A percentile compares a stretch with the other conserved stretches of the same genome.
Evolutionary conservation across 2,329 filamentous ascomycete species (phyloP).

Genomic region (Nemania sp.): DNA sequence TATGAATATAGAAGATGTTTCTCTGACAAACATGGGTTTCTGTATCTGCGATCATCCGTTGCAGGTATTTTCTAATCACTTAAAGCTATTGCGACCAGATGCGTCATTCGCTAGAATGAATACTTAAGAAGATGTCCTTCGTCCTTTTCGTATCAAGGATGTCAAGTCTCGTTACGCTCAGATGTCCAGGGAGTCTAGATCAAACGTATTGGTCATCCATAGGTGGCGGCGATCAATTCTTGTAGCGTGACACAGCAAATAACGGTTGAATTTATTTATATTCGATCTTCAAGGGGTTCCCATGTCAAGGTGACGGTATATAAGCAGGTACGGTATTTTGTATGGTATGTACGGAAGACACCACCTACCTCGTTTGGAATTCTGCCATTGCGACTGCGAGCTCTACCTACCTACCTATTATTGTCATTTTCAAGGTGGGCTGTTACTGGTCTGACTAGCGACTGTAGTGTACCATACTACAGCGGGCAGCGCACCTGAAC

Average conservation of each 20-base stretch:
- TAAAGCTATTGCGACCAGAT: no score
- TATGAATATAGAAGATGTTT: no score
- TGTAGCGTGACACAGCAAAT: background rate
- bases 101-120: no score
- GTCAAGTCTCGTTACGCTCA: no score
- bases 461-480: background rate
- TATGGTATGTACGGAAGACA: background rate
- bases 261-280: background rate
- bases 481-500: background rate
- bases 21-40: no score
- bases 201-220: background rate
- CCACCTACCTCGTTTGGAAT: background rate
- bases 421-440: no score
- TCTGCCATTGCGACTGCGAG: background rate
- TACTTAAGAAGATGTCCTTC: no score
- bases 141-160: no score
- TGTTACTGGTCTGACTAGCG: background rate
- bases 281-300: background rate
- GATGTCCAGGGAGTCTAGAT: background rate
- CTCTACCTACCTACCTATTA: background rate
- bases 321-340: background rate
- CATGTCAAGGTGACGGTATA: background rate
- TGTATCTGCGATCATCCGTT: no score
- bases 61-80: no score
- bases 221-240: background rate